Evolutionary conservation across 768 basidiomycete species (phyloP), one percentile per base, ranked within the genome.

Genomic region (Leccinum subgranulosum): DNA sequence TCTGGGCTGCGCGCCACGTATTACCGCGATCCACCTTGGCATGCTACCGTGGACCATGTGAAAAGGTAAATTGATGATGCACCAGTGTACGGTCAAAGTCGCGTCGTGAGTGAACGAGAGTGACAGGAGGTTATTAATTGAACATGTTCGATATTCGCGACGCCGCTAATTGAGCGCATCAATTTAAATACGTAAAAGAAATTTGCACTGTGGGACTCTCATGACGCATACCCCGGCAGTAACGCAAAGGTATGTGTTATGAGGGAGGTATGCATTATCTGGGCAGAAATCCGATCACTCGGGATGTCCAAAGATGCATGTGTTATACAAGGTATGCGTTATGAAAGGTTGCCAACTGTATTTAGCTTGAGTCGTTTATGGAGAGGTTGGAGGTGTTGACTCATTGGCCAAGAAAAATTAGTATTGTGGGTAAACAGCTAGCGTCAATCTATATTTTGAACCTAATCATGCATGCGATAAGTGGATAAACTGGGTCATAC

Each of bases 401-500:
- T 39, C 23, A 33, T 48, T 15, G 31, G 45, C 25, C 49, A 51
- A 43, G 6, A 15, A 49, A 2, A 45, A 49, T 54, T 54, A 43
- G 43, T 19, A 57, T 53, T 28, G 55, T 49, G 39, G 60, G 47
- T 48, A 56, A 63, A 57, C 54, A 53, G 28, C 31, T 54, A 56
- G 51, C 14, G 45, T 51, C 51, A 46, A 29, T 60, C 52, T 59
- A 57, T 50, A 7, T 46, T 48, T 46, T 33, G 39, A 59, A 57
- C 39, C 39, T 39, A 39, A 39, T 39, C 39, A n/a, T 39, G 39
- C 39, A 39, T 39, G 39, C 17, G 9, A 39, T n/a, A 39, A 17
- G 34, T 34, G 9, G 39, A 10, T 3, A 39, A 4, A 39, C 39
- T 45, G 52, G 46, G 43, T 76, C 77, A 90, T 64, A 92, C 90